Conservation (phyloP, 257 asterid genomes). For the Petunia secreta region DNA sequence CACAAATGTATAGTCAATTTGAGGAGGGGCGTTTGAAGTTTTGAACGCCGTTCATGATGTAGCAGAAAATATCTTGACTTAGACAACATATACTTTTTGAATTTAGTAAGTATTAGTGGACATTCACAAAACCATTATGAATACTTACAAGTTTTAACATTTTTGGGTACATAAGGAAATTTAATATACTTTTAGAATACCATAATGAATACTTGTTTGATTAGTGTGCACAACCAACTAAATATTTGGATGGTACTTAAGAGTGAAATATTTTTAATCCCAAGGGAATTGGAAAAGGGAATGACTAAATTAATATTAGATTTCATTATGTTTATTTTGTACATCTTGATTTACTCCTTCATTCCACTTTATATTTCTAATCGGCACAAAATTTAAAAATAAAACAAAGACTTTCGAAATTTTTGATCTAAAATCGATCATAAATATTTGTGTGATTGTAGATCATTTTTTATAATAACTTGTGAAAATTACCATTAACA, state of each 20-base stretch:
- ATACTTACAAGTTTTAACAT: neutral
- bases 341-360: too few relatives aligned
- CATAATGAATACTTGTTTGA: conserved; percentile 10
- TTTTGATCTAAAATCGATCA: too few relatives aligned
- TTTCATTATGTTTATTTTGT: too few relatives aligned
- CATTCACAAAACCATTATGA: neutral
- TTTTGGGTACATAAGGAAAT: neutral
- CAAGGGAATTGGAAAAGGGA: too few relatives aligned
- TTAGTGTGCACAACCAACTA: neutral
- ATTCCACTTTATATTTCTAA: too few relatives aligned
- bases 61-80: neutral
- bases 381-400: too few relatives aligned
- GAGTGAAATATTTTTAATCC: neutral
- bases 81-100: neutral
- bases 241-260: neutral
- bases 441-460: too few relatives aligned
- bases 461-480: too few relatives aligned
- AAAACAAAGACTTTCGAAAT: too few relatives aligned
- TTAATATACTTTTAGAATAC: neutral
- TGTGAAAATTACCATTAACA: too few relatives aligned
- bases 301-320: too few relatives aligned
- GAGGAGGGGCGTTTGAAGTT: neutral
- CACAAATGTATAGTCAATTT: neutral
- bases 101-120: neutral
- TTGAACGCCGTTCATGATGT: neutral